Evolutionary conservation across 2,329 filamentous ascomycete species (phyloP).

Genomic region (Fusarium veterinarium): DNA sequence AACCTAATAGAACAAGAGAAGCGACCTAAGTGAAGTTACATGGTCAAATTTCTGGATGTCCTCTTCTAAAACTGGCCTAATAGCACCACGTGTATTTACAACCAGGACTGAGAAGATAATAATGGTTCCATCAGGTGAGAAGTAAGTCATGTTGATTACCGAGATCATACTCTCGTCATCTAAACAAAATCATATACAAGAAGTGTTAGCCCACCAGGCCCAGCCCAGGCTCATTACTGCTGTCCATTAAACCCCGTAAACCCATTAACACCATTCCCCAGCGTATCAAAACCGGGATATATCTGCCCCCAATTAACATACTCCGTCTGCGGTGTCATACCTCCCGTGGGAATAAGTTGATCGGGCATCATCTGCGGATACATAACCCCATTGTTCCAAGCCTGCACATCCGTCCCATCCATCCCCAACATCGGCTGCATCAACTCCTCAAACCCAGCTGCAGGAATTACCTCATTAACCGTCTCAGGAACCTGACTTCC

Average conservation of each 20-base stretch:
- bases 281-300: slow-evolving; percentile 41
- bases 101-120: background rate
- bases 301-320: slow-evolving; percentile 42
- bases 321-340: slow-evolving; percentile 44
- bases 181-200: slow-evolving; percentile 12
- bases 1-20: background rate
- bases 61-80: background rate
- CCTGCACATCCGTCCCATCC: slow-evolving; percentile 41
- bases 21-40: background rate
- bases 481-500: slow-evolving; percentile 44
- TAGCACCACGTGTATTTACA: background rate
- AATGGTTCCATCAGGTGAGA: background rate
- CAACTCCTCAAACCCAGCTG: slow-evolving; percentile 32
- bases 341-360: slow-evolving; percentile 38
- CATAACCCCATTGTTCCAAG: slow-evolving; percentile 46
- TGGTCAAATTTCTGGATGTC: background rate
- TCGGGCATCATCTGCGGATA: slow-evolving; percentile 41
- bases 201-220: slow-evolving; percentile 31
- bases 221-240: slow-evolving; percentile 22
- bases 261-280: slow-evolving; percentile 38
- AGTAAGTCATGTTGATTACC: background rate
- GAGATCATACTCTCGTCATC: background rate
- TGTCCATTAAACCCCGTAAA: slow-evolving; percentile 45
- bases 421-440: slow-evolving; percentile 34
- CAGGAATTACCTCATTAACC: slow-evolving; percentile 31